A percentile compares a stretch with the other conserved stretches of the same genome.
Evolutionary conservation across 1,284 basidiomycete species (phyloP).

Genomic region (Cutaneotrichosporon cutaneum): DNA sequence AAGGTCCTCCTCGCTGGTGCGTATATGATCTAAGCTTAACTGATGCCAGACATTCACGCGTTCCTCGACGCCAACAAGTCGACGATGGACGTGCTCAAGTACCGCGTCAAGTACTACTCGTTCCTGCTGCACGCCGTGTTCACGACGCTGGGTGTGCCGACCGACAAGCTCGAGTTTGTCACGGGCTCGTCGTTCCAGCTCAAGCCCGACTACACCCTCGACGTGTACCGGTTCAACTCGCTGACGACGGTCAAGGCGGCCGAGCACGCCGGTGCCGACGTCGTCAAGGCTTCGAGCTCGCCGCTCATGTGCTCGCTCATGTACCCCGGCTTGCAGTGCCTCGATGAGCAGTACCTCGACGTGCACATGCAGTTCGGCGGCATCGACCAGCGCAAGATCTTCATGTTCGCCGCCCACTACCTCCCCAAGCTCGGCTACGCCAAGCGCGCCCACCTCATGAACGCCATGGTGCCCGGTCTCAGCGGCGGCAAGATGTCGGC

Average conservation of each 20-base stretch:
- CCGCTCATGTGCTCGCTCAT: constrained; percentile 87
- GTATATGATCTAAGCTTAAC: constrained; percentile 23
- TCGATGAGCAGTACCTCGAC: constrained; percentile 95
- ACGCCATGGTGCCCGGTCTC: constrained; percentile 95
- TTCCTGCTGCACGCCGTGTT: constrained; percentile 80
- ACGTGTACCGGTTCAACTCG: constrained; percentile 86
- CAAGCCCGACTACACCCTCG: constrained; percentile 86
- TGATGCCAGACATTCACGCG: constrained; percentile 76
- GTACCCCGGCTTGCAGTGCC: constrained; percentile 93
- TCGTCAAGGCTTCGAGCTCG: constrained; percentile 95
- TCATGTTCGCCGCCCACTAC: constrained; percentile 94
- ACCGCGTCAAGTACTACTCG: constrained; percentile 90
- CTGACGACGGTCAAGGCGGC: constrained; percentile 93
- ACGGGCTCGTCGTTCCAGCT: constrained; percentile 82
- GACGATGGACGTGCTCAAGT: constrained; percentile 84
- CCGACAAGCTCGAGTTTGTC: constrained; percentile 77
- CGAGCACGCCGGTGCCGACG: constrained; percentile 98
- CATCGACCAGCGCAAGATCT: constrained; percentile 98
- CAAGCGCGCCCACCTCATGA: constrained; percentile 98
- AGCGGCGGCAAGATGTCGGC: constrained; percentile 97
- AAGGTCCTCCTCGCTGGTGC: constrained; percentile 84
- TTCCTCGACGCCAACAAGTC: constrained; percentile 99
- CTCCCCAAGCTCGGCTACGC: constrained; percentile 89
- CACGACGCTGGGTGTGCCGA: constrained; percentile 83
- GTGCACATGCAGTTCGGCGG: constrained; percentile 99